Base-by-base conservation (phyloP, 2,329 filamentous ascomycete species). In the Didymella arachidicola region DNA sequence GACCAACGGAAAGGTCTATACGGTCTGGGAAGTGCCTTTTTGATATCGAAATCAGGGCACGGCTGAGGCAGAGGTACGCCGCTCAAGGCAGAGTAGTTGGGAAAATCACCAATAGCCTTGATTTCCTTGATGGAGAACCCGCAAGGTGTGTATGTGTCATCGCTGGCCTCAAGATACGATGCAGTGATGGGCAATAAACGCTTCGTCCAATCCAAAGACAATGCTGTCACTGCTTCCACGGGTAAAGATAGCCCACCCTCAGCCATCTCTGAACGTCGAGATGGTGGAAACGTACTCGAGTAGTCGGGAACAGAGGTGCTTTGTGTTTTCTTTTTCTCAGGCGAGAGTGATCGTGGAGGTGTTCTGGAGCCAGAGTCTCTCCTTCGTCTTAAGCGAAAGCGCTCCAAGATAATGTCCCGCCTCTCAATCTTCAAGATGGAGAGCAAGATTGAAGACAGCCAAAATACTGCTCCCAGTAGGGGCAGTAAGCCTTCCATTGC, bases 1-100 rank as follows among this genome's bases (percentile, higher is more conserved):
- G 83, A 80, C 92, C 92, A 96, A 68, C 92, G 78, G 42, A 96
- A 90, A 0, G 92, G 92, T 39, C 92, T 83, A 72, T 93, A 96
- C 0, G 92, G 92, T 57, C 92, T 82, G 1, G 92, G 85, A 10
- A 83, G 68, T 0, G 92, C 91, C 62, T 81, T 90, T 14, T 83
- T 78, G 53, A 93, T 87, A 62, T 91, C 80, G 71, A 95, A 95
- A 4, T 84, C 80, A 1, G 73, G 67, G 55, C 90, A 88, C 0
- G 89, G 81, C 8, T 80, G 63, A 0, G 92, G 92, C 45, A 89
- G 77, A 1, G 90, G 89, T 4, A 96, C 88, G 6, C 89, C 92
- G 47, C 88, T 91, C 11, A 96, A 79, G 2, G 82, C 78, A 6
- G 91, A 85, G 73, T 96, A 96, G 71, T 94, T 87, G 0, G 92